Evolutionary conservation across 2,329 filamentous ascomycete species (phyloP).

Genomic region (Pyrenophora graminea): DNA sequence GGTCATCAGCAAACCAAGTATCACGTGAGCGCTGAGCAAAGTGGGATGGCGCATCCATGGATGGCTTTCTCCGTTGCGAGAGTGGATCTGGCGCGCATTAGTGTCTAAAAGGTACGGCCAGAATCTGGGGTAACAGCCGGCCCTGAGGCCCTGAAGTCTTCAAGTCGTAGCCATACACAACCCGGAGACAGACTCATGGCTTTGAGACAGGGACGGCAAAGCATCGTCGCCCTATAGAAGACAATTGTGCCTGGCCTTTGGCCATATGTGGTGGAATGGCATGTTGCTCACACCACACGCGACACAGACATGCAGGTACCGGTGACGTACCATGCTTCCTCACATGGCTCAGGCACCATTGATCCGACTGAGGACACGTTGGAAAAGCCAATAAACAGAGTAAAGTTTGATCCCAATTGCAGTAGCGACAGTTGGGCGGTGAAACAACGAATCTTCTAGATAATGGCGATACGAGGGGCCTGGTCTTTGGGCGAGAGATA

Average conservation of each 20-base stretch:
- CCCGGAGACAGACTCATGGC: no score
- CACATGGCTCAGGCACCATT: slow-evolving; percentile 10
- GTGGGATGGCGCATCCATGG: background rate
- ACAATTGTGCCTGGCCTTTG: no score
- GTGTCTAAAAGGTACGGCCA: slow-evolving; percentile 4
- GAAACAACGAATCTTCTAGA: slow-evolving; percentile 17
- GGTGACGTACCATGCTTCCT: slow-evolving; percentile 15
- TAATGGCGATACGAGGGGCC: slow-evolving; percentile 7
- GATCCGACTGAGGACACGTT: slow-evolving; percentile 5
- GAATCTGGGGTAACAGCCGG: slow-evolving; percentile 15
- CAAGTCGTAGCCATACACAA: background rate
- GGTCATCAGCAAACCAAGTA: slow-evolving; percentile 3
- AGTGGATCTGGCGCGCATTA: slow-evolving; percentile 11
- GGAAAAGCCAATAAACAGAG: background rate
- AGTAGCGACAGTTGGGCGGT: slow-evolving; percentile 6
- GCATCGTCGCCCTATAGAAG: no score
- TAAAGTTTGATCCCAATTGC: background rate
- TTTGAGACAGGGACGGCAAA: no score
- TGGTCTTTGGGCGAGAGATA: slow-evolving; percentile 3
- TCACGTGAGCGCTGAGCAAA: no score
- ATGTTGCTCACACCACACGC: slow-evolving; percentile 3
- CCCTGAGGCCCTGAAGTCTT: background rate
- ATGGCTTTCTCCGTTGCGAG: background rate
- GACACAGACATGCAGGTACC: slow-evolving; percentile 20
- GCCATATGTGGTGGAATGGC: background rate